Evolutionary conservation across 2,329 filamentous ascomycete species (phyloP).

Genomic region (Calonectria fujianensis): DNA sequence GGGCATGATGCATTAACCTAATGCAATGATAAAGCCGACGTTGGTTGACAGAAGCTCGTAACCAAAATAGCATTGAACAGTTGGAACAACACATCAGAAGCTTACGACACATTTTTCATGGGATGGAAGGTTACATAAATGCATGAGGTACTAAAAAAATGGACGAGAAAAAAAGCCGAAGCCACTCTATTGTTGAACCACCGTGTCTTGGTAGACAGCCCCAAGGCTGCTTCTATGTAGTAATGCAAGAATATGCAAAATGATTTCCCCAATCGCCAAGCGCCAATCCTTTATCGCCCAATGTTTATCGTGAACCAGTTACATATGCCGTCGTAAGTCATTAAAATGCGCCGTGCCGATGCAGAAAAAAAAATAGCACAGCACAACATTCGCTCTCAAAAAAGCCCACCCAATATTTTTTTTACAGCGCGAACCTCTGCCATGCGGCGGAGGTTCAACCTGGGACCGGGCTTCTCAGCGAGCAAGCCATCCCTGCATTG

Average conservation of each 20-base stretch:
- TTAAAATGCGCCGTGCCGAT: constrained; percentile 17
- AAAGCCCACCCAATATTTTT: background rate
- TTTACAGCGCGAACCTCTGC: background rate
- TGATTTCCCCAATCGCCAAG: constrained; percentile 7
- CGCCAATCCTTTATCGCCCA: constrained; percentile 15
- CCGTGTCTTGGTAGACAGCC: background rate
- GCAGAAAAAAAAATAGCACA: background rate
- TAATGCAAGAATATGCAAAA: constrained; percentile 15
- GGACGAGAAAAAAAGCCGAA: constrained; percentile 9
- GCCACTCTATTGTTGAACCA: background rate
- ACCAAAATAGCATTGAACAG: background rate
- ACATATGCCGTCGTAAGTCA: constrained; percentile 28
- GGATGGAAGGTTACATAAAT: too few relatives aligned
- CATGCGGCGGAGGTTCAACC: constrained; percentile 3
- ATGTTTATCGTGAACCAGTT: constrained; percentile 13
- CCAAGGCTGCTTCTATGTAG: background rate
- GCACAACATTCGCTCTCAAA: background rate
- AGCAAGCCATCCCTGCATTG: background rate
- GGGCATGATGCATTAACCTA: background rate
- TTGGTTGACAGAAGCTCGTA: background rate
- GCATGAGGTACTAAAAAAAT: background rate
- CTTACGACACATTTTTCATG: background rate
- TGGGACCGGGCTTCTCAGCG: background rate
- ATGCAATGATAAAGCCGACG: background rate
- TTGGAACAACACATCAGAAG: background rate